phyloP scores from a whole-genome alignment of 495 filamentous ascomycete genomes.

The Ascobolus immersus region DNA sequence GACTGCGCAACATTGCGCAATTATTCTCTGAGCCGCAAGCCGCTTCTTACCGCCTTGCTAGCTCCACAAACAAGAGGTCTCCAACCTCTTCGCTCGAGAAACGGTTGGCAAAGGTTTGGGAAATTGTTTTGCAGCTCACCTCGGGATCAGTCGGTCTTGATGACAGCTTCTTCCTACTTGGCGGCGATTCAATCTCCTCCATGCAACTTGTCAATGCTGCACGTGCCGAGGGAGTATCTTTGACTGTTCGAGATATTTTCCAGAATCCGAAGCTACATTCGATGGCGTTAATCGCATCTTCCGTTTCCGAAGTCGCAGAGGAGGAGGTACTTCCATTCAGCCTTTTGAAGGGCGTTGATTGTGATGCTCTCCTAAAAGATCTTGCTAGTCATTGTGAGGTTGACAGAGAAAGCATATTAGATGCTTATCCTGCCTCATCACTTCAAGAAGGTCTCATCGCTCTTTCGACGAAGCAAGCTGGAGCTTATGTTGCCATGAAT shows the following conservation, averaged over 20 bases:
- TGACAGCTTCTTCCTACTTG: constrained; percentile 36
- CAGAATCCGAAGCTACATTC: constrained; percentile 3
- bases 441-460: constrained; percentile 46
- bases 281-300: constrained; percentile 4
- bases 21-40: constrained; percentile 4
- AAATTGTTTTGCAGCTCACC: constrained; percentile 2
- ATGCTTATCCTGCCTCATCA: constrained; percentile 44
- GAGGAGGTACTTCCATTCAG: too few relatives aligned
- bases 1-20: constrained; percentile 9
- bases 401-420: constrained; percentile 20
- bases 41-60: constrained; percentile 2
- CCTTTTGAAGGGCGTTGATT: constrained; percentile 1
- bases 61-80: constrained; percentile 4
- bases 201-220: constrained; percentile 42
- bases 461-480: constrained; percentile 29
- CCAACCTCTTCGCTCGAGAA: background rate
- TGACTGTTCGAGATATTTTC: constrained; percentile 5
- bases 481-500: constrained; percentile 32
- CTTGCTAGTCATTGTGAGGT: constrained; percentile 10
- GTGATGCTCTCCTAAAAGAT: constrained; percentile 5
- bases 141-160: constrained; percentile 20
- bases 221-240: constrained; percentile 12
- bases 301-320: too few relatives aligned
- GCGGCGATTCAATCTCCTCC: constrained; percentile 44
- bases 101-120: constrained; percentile 10